These are phyloP conservation scores for Dioscorea zingiberensis DNA, from an alignment of 106 monocot genomes.

Conservation along the genomic window DNA sequence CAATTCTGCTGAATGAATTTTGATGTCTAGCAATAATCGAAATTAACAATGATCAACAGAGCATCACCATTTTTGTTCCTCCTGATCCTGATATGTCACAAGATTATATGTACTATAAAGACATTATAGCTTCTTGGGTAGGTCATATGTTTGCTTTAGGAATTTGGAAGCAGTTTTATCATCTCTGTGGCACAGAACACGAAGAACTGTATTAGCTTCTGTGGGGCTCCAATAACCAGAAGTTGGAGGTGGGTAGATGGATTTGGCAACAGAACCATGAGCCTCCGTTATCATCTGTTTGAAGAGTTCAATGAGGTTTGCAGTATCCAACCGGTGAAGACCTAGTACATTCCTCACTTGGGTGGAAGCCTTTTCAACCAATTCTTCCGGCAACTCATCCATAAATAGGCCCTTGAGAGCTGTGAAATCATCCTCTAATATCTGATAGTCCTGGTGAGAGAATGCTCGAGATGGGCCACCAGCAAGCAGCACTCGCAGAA, in stretches of 20 bases:
- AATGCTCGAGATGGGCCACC: conserved; percentile 63
- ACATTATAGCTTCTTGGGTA: conserved; percentile 86
- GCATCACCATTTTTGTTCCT: not conserved
- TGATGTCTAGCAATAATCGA: not conserved
- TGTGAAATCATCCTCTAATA: conserved; percentile 64
- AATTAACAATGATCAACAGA: not conserved
- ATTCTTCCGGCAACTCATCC: conserved; percentile 62
- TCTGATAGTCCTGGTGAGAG: conserved; percentile 43
- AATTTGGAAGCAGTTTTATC: conserved; percentile 83
- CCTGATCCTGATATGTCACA: not conserved
- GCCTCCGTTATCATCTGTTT: conserved; percentile 35
- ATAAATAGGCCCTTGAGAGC: conserved; percentile 50
- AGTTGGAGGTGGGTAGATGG: conserved; percentile 57
- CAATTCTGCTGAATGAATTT: not conserved
- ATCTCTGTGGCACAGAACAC: conserved; percentile 75
- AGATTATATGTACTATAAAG: not conserved
- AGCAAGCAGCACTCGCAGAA: conserved; percentile 60
- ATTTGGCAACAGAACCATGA: conserved; percentile 30
- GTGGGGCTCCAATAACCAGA: conserved; percentile 82
- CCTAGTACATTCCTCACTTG: conserved; percentile 52
- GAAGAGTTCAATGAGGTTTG: conserved; percentile 46
- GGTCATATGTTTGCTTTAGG: conserved; percentile 83
- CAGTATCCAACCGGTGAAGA: conserved; percentile 46
- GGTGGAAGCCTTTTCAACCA: conserved; percentile 60
- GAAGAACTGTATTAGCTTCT: conserved; percentile 76